Conservation (phyloP, 1,139 yeast species). For the Fermentozyma sake region DNA sequence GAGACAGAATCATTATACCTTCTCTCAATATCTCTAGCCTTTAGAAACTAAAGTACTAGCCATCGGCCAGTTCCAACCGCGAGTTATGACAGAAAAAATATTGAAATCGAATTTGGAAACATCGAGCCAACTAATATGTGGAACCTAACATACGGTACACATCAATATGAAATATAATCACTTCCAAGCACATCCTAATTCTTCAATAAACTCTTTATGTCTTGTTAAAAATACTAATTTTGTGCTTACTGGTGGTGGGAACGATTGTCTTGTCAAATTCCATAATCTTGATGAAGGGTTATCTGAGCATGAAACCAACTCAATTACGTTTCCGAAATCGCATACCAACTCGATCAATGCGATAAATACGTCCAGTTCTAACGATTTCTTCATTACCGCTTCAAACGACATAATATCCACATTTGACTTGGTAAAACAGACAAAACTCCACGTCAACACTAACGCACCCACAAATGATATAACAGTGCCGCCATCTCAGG, state of each 20-base stretch:
- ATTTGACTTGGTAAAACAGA: slow-evolving; percentile 14
- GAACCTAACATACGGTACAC: background rate
- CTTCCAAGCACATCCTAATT: slow-evolving; percentile 9
- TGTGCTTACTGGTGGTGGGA: slow-evolving; percentile 23
- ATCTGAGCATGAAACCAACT: slow-evolving; percentile 1
- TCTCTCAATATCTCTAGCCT: background rate
- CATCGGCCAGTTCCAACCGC: too few species aligned
- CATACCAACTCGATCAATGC: slow-evolving; percentile 17
- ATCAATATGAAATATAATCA: slow-evolving; percentile 2
- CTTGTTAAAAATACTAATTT: slow-evolving; percentile 15
- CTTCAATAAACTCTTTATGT: slow-evolving; percentile 19
- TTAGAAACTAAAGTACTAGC: too few species aligned
- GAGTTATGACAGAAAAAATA: too few species aligned
- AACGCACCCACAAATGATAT: slow-evolving; percentile 1
- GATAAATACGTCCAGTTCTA: slow-evolving; percentile 9
- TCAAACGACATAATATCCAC: slow-evolving; percentile 9
- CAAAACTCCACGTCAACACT: slow-evolving; percentile 1
- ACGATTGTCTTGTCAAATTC: slow-evolving; percentile 15
- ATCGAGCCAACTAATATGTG: background rate
- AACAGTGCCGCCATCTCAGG: slow-evolving; percentile 4
- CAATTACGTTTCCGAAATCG: slow-evolving; percentile 13
- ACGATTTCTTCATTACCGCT: slow-evolving; percentile 10
- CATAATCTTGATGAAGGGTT: slow-evolving; percentile 12
- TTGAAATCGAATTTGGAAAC: too few species aligned
- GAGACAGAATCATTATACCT: slow-evolving; percentile 1